These are phyloP conservation scores for Crotalaria pallida DNA, from an alignment of 306 rosid species.

Conservation along the genomic window DNA sequence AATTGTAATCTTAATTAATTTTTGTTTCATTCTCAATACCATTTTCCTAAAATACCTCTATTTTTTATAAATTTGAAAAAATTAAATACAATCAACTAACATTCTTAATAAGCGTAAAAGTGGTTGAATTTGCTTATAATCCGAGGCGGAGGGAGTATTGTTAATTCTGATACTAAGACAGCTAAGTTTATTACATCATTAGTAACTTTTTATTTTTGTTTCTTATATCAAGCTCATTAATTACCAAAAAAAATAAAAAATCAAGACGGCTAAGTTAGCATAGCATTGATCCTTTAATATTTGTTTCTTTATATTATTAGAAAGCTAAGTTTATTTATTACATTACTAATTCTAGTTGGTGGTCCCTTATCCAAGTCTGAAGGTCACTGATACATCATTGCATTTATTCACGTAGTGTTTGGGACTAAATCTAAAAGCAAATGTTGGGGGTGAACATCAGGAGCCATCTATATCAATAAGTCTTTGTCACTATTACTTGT, in stretches of 20 bases:
- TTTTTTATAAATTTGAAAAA: too few species aligned
- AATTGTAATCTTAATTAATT: too few species aligned
- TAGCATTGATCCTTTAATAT: not conserved
- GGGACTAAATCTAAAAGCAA: not conserved
- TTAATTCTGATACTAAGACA: not conserved
- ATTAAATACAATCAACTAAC: too few species aligned
- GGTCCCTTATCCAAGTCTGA: slow-evolving; percentile 11
- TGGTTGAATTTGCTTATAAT: too few species aligned
- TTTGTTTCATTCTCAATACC: too few species aligned
- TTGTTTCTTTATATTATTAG: not conserved
- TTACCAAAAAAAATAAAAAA: too few species aligned
- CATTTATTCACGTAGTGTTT: slow-evolving; percentile 5
- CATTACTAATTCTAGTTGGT: not conserved
- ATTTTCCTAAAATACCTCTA: too few species aligned
- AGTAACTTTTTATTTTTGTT: not conserved
- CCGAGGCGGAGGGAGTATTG: too few species aligned
- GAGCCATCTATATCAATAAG: not conserved
- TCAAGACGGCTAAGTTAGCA: not conserved
- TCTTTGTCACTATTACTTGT: too few species aligned
- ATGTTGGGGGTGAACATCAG: not conserved
- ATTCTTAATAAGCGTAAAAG: too few species aligned
- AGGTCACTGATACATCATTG: not conserved
- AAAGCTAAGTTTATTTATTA: not conserved
- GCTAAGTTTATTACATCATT: not conserved
- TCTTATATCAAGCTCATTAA: not conserved